Conservation (phyloP, 2,329 filamentous ascomycete species). For the Exophiala viscosa region DNA sequence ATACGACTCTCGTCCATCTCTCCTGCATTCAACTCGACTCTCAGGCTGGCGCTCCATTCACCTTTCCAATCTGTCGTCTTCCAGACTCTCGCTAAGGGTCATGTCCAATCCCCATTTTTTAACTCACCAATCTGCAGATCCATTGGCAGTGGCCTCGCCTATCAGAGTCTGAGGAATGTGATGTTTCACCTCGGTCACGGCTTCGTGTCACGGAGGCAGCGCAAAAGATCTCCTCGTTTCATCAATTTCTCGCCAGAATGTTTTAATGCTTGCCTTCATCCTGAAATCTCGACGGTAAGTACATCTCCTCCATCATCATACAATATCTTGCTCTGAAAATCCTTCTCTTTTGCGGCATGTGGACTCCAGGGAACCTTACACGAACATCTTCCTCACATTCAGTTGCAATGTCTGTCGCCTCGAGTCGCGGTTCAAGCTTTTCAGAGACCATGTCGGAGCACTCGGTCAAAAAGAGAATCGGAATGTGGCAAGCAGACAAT, state of each 20-base stretch:
- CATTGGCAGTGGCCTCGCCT: too few relatives aligned
- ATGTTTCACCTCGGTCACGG: not conserved
- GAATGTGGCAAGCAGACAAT: slow-evolving; percentile 10
- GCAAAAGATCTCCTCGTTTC: not conserved
- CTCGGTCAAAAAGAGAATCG: not conserved
- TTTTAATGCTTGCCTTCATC: slow-evolving; percentile 1
- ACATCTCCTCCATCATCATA: not conserved
- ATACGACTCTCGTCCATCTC: too few relatives aligned
- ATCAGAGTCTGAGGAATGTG: not conserved
- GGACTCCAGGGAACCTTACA: slow-evolving; percentile 1
- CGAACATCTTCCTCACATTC: slow-evolving; percentile 6
- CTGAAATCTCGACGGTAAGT: not conserved
- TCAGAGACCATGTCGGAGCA: slow-evolving; percentile 1
- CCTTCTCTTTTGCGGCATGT: not conserved
- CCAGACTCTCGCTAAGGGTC: too few relatives aligned
- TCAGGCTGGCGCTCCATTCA: too few relatives aligned
- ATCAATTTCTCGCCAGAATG: not conserved
- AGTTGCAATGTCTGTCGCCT: slow-evolving; percentile 6
- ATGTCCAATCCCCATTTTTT: too few relatives aligned
- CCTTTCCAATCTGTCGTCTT: too few relatives aligned
- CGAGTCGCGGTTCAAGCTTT: slow-evolving; percentile 6
- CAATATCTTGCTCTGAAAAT: not conserved
- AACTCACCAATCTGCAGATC: too few relatives aligned
- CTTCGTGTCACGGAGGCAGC: not conserved
- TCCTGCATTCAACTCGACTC: too few relatives aligned